Evolutionary conservation across 768 basidiomycete genomes (phyloP).

Genomic region (Tephrocybe sp.): DNA sequence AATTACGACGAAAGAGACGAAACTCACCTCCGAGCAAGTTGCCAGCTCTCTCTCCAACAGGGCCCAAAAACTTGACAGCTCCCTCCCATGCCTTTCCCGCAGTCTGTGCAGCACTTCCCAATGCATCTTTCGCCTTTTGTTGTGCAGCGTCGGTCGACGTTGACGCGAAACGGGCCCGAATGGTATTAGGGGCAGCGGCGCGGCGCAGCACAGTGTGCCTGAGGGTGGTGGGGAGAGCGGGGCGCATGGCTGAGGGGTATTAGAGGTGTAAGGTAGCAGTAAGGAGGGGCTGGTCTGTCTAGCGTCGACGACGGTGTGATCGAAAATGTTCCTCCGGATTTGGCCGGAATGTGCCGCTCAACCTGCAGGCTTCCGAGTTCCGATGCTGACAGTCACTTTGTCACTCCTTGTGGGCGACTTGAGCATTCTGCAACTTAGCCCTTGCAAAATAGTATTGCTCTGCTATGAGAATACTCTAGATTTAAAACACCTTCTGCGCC

Average conservation of each 20-base stretch:
- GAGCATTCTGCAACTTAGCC: too few relatives aligned
- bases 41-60: conserved; percentile 51
- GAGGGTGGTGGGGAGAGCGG: conserved; percentile 23
- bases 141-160: conserved; percentile 48
- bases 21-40: conserved; percentile 49
- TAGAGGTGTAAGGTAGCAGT: background rate
- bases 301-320: conserved; percentile 9
- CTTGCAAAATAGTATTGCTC: too few relatives aligned
- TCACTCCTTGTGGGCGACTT: too few relatives aligned
- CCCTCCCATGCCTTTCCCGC: conserved; percentile 53
- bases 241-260: conserved; percentile 24
- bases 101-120: conserved; percentile 57
- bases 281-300: conserved; percentile 8
- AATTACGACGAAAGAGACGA: conserved; percentile 2
- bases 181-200: conserved; percentile 13
- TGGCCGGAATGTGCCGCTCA: conserved; percentile 12
- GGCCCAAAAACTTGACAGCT: conserved; percentile 46
- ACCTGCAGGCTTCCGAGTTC: conserved; percentile 1
- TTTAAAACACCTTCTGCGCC: too few relatives aligned
- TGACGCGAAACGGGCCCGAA: conserved; percentile 34
- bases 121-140: conserved; percentile 71
- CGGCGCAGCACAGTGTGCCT: conserved; percentile 28
- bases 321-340: conserved; percentile 19
- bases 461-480: too few relatives aligned
- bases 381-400: too few relatives aligned